Conservation (phyloP, 2,329 filamentous ascomycete genomes). For the Sporothrix sp. region DNA sequence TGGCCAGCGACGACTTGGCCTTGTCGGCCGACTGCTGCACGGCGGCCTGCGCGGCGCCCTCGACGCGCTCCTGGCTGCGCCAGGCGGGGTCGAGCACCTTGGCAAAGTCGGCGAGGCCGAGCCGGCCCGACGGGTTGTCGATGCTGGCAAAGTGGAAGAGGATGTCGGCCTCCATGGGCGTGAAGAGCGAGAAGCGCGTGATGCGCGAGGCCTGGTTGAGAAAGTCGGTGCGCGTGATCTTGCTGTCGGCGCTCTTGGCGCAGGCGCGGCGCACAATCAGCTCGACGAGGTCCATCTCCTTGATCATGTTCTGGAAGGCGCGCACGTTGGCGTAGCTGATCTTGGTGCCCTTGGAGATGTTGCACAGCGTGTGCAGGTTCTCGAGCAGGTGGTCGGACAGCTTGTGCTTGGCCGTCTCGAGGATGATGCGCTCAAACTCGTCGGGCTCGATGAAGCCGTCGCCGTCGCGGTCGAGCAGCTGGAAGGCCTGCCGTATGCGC, state of each 20-base stretch:
- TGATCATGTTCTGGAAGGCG: constrained; percentile 95
- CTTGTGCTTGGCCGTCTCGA: constrained; percentile 89
- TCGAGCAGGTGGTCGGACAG: constrained; percentile 90
- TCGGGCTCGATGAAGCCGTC: constrained; percentile 94
- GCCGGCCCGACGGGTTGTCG: constrained; percentile 76
- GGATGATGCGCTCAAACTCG: constrained; percentile 93
- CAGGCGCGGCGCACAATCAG: constrained; percentile 83
- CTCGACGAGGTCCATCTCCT: constrained; percentile 96
- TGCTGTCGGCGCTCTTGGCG: constrained; percentile 72
- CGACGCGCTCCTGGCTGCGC: constrained; percentile 51
- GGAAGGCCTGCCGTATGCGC: constrained; percentile 90
- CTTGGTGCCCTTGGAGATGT: constrained; percentile 82
- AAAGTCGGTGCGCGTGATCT: constrained; percentile 90
- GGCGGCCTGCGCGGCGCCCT: constrained; percentile 33
- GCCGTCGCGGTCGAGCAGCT: constrained; percentile 78
- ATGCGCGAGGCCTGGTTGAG: constrained; percentile 84
- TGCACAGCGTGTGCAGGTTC: constrained; percentile 86
- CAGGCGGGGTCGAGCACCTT: constrained; percentile 93
- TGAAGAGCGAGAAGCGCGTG: constrained; percentile 91
- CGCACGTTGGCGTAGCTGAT: constrained; percentile 97
- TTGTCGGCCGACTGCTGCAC: constrained; percentile 27
- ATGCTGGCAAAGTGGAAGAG: constrained; percentile 96
- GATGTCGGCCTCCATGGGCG: constrained; percentile 97
- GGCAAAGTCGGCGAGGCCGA: constrained; percentile 75
- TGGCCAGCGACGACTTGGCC: constrained; percentile 44